Conservation (phyloP, 176 grass and related monocot species). For the Panicum miliaceum region DNA sequence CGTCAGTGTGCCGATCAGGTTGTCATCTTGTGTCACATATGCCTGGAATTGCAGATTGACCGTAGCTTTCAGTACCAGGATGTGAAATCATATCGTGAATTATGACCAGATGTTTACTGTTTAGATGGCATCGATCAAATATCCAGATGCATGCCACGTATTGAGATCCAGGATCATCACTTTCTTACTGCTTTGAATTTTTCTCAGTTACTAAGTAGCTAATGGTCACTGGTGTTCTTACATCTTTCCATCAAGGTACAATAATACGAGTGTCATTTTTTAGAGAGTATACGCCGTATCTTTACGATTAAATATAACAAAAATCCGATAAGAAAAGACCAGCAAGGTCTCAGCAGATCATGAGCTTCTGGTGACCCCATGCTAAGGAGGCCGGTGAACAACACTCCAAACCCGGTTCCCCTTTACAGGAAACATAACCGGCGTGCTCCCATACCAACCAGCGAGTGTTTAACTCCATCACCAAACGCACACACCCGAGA, state of each 20-base stretch:
- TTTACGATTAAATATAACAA: not conserved
- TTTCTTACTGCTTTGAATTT: not conserved
- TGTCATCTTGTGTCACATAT: conserved; percentile 97
- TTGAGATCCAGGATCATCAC: not conserved
- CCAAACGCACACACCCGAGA: conserved; percentile 33
- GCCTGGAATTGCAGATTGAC: conserved; percentile 52
- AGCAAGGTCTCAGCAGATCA: conserved; percentile 1
- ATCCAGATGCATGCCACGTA: not conserved
- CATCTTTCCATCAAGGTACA: too few relatives aligned
- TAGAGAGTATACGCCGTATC: not conserved
- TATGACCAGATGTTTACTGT: not conserved
- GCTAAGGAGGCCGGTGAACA: conserved; percentile 41
- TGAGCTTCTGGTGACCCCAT: conserved; percentile 34
- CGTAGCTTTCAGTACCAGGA: not conserved
- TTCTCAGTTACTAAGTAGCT: not conserved
- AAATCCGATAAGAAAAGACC: not conserved
- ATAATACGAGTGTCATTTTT: not conserved
- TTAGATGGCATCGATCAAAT: not conserved
- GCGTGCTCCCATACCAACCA: conserved; percentile 16
- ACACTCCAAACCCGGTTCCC: conserved; percentile 17
- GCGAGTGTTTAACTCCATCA: conserved; percentile 28
- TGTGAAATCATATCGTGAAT: not conserved
- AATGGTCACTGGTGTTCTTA: not conserved
- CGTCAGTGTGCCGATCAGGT: conserved; percentile 86
- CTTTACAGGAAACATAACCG: conserved; percentile 1